Base-by-base conservation (phyloP, 1,284 basidiomycete genomes). In the Pseudozyma hubeiensis region DNA sequence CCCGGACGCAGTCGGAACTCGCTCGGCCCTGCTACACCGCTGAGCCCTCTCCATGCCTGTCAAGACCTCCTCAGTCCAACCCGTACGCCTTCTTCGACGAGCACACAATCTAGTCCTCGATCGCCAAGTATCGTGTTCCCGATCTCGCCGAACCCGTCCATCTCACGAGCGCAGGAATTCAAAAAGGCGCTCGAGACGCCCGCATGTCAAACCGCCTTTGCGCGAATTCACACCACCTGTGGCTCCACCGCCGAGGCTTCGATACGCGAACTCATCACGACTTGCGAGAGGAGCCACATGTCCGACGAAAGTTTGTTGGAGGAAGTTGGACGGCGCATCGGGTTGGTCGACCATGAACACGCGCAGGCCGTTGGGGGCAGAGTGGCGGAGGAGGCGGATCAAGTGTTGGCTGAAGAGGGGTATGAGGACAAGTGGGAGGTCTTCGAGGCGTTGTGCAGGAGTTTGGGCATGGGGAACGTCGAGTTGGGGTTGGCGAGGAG, bases 81-180 rank as follows among this genome's bases (percentile, higher is more conserved):
- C 0, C 34, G 41, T 30, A n/a, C 10, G 24, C 8, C 34, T 17
- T 19, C 49, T 6, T 43, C 30, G 17, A 44, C 24, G 41, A 44
- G 29, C 33, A 34, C 43, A 2, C 43, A 44, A 7, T 24, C n/a
- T 6, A 58, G 58, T 33, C 65, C 59, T 3, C 58, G 65, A 0
- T 65, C 65, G 35, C 65, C 65, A 3, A 65, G 57, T 35, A 61
- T 74, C 9, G 71, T 74, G 3, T 74, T 74, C 29, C 71, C 71
- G 6, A 74, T 74, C 52, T 65, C 65, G 24, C 58, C 71, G 14
- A 68, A 68, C 11, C 49, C 71, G 0, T 53, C 65, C n/a, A 53
- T 74, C n/a, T 69, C 65, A 11, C 61, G 71, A 4, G 65, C 65
- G 2, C 43, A 39, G 3, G 59, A 65, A 34, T 54, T 74, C 13